A percentile compares a stretch with the other conserved stretches of the same genome.
Conservation (phyloP, 1,284 basidiomycete genomes). For the Uromyces viciae-fabae region DNA sequence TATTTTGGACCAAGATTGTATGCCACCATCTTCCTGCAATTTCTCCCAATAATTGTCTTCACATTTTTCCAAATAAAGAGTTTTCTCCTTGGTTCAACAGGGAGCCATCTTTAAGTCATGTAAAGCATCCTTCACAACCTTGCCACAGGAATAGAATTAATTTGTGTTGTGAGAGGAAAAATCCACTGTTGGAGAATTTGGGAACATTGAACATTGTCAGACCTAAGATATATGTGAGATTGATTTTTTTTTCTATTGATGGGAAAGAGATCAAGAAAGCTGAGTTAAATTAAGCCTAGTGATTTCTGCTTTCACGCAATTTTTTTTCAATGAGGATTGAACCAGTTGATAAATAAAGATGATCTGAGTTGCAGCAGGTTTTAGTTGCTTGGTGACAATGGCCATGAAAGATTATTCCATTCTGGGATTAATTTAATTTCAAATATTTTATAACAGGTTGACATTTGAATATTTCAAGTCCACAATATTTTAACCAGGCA, state of each 20-base stretch:
- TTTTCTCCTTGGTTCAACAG: background rate
- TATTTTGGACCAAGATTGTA: slow-evolving; percentile 22
- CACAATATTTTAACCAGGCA: too few relatives aligned
- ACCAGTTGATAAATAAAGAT: slow-evolving; percentile 31
- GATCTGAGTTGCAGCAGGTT: background rate
- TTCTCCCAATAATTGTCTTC: background rate
- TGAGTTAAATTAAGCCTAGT: background rate
- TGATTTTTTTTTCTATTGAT: background rate
- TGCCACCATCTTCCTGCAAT: background rate
- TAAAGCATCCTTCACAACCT: background rate
- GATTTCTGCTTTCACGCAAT: slow-evolving; percentile 4
- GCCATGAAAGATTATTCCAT: background rate
- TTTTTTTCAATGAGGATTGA: slow-evolving; percentile 25
- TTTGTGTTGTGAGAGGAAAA: slow-evolving; percentile 8
- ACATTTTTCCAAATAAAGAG: background rate
- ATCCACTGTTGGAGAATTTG: background rate
- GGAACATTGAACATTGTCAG: background rate
- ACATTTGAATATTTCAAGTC: too few relatives aligned
- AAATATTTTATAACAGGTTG: too few relatives aligned
- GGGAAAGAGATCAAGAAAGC: slow-evolving; percentile 19
- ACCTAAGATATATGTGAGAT: background rate
- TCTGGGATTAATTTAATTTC: background rate
- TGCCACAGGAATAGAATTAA: slow-evolving; percentile 4
- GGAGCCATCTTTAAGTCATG: background rate
- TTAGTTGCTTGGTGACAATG: background rate